phyloP scores from a whole-genome alignment of 805 yeast genomes.

The Sungouiella blattae region DNA sequence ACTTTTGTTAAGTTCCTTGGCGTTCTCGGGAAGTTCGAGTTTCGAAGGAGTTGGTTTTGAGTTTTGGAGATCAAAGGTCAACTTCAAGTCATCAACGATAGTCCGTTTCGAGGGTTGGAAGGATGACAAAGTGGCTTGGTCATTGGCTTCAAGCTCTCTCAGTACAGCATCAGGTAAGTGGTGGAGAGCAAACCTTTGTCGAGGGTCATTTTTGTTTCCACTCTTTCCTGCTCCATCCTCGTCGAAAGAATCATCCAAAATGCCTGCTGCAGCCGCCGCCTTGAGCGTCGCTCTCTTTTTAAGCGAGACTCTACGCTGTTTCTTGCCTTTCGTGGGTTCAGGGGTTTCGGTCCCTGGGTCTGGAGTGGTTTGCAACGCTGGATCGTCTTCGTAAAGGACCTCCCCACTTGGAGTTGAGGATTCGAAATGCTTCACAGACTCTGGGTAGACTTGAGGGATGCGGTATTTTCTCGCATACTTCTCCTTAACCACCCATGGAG shows the following conservation, averaged over 20 bases:
- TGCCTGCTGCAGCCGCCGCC: slow-evolving; percentile 5
- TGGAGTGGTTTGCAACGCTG: slow-evolving; percentile 1
- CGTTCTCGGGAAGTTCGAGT: slow-evolving; percentile 13
- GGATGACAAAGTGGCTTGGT: slow-evolving; percentile 7
- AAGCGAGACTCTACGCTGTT: slow-evolving; percentile 9
- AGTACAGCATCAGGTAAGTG: slow-evolving; percentile 15
- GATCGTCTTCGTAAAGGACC: slow-evolving; percentile 15
- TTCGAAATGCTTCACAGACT: slow-evolving; percentile 43
- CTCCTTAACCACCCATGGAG: slow-evolving; percentile 92
- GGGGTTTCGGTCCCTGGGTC: neutral
- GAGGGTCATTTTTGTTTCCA: slow-evolving; percentile 8
- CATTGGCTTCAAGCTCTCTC: slow-evolving; percentile 11
- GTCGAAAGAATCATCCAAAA: neutral
- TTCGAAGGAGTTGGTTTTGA: slow-evolving; percentile 10
- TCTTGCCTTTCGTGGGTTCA: slow-evolving; percentile 7
- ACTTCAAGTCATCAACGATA: slow-evolving; percentile 14
- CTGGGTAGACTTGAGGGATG: slow-evolving; percentile 59
- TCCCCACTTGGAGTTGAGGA: slow-evolving; percentile 15
- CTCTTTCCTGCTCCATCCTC: slow-evolving; percentile 4
- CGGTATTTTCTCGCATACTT: slow-evolving; percentile 69
- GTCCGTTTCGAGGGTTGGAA: slow-evolving; percentile 19
- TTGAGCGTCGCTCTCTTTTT: slow-evolving; percentile 12
- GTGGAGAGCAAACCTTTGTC: slow-evolving; percentile 14
- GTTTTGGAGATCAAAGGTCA: slow-evolving; percentile 15
- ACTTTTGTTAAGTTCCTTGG: slow-evolving; percentile 7